These are phyloP conservation scores for Aspergillus nanangensis DNA, from an alignment of 495 filamentous ascomycete species.

Conservation along the genomic window DNA sequence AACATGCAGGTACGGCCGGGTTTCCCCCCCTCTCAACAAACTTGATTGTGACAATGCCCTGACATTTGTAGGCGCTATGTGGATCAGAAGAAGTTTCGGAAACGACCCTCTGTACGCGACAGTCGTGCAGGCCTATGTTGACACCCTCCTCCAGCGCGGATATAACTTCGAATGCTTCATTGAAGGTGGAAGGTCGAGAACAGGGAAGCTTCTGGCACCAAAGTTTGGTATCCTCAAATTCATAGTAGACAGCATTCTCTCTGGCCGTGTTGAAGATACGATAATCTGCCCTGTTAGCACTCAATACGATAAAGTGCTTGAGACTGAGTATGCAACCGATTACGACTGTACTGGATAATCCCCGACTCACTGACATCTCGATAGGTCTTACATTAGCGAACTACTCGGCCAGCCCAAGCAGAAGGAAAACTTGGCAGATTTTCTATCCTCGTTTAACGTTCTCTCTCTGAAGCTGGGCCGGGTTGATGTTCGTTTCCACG, in stretches of 20 bases:
- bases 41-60: conserved; percentile 9
- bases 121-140: conserved; percentile 91
- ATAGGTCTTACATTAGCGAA: conserved; percentile 82
- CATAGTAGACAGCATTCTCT: conserved; percentile 82
- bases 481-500: conserved; percentile 92
- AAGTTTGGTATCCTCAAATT: conserved; percentile 97
- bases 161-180: conserved; percentile 97
- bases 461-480: conserved; percentile 83
- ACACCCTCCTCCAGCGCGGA: conserved; percentile 82
- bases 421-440: conserved; percentile 87
- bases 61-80: conserved; percentile 72
- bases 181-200: conserved; percentile 87
- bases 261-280: conserved; percentile 83
- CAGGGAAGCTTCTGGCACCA: conserved; percentile 86
- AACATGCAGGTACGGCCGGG: conserved; percentile 68
- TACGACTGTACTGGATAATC: background rate
- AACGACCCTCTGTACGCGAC: conserved; percentile 87
- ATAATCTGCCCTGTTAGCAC: conserved; percentile 93
- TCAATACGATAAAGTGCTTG: conserved; percentile 98
- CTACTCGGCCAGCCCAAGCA: conserved; percentile 89
- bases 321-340: conserved; percentile 64
- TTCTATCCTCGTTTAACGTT: conserved; percentile 83
- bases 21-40: too few relatives aligned
- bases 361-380: conserved; percentile 10
- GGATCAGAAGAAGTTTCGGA: conserved; percentile 87